Base-by-base conservation (phyloP, 139 green algal genomes). In the Chlorella vulgaris region DNA sequence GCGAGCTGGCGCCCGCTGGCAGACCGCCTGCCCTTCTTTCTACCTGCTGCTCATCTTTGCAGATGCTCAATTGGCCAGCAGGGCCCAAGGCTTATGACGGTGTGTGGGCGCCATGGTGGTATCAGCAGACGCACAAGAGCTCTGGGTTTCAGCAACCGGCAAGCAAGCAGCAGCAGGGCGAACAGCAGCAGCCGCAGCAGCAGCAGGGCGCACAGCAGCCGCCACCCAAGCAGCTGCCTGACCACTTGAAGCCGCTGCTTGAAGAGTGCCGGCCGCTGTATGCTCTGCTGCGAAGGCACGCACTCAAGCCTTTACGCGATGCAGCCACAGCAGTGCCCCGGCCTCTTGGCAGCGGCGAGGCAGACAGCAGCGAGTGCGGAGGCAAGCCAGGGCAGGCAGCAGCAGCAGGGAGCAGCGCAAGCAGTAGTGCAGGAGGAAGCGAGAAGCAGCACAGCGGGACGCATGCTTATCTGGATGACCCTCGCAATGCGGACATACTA, bases 41-140 rank as follows among this genome's bases (percentile, higher is more conserved):
- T 58, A 24, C 47, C 47, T 58, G 47, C 47, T 15, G n/a, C n/a
- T n/a, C n/a, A n/a, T n/a, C n/a, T n/a, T n/a, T n/a, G 71, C 62
- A 58, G 55, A 92, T 92, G 91, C 88, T 95, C 40, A 74, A 38
- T 39, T 95, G 91, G 91, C 60, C 71, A 6, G 78, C 88, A 68
- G 91, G 91, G 0, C 89, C 91, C 36, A 94, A 93, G 73, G 91
- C 89, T 0, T 93, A 92, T 47, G 93, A 96, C 67, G 93, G 93
- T 3, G 50, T 86, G 40, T 96, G 93, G 93, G 92, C 92, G 2
- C 81, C 85, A 8, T 93, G 88, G 81, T 96, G 93, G 93, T 96
- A 95, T 77, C 28, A 40, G 31, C 76, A 70, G 70, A 92, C 85
- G 7, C 86, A 93, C 82, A 81, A 76, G 36, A 75, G 71, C n/a